A percentile compares a stretch with the other conserved stretches of the same genome.
These are phyloP conservation scores for Botrytis medusae DNA, from an alignment of 2,329 filamentous ascomycete species.

Conservation along the genomic window DNA sequence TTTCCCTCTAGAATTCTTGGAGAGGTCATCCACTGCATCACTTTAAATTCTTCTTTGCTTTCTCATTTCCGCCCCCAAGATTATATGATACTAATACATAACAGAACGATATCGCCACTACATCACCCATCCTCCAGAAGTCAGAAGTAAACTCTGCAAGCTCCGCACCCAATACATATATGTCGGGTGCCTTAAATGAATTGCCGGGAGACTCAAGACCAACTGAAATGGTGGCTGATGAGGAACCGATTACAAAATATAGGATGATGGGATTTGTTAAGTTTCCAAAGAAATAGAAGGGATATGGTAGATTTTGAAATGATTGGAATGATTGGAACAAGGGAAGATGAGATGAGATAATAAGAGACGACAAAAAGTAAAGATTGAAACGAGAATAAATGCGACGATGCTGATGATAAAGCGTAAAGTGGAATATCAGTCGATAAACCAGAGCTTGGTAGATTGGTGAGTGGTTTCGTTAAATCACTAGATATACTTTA, in stretches of 20 bases:
- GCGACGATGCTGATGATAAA: neutral
- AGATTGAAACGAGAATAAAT: neutral
- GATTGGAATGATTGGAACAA: neutral
- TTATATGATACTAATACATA: neutral
- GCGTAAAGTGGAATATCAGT: neutral
- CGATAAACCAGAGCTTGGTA: neutral
- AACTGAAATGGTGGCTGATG: slow-evolving; percentile 18
- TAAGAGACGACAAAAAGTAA: neutral
- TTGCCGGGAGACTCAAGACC: slow-evolving; percentile 12
- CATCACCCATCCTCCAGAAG: slow-evolving; percentile 15
- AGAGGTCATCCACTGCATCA: neutral
- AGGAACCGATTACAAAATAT: slow-evolving; percentile 18
- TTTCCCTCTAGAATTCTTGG: neutral
- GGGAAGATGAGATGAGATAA: neutral
- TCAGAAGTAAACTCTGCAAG: neutral
- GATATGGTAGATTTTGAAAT: neutral
- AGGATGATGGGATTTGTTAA: slow-evolving; percentile 21
- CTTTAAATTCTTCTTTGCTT: too few species aligned
- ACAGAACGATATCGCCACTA: neutral
- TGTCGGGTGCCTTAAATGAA: slow-evolving; percentile 8
- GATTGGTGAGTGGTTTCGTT: neutral
- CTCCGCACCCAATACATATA: neutral
- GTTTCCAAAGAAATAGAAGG: neutral
- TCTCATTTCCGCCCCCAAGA: neutral
- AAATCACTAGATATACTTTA: neutral